Conservation (phyloP, 164 flowering plant genomes). For the Vitis riparia region DNA sequence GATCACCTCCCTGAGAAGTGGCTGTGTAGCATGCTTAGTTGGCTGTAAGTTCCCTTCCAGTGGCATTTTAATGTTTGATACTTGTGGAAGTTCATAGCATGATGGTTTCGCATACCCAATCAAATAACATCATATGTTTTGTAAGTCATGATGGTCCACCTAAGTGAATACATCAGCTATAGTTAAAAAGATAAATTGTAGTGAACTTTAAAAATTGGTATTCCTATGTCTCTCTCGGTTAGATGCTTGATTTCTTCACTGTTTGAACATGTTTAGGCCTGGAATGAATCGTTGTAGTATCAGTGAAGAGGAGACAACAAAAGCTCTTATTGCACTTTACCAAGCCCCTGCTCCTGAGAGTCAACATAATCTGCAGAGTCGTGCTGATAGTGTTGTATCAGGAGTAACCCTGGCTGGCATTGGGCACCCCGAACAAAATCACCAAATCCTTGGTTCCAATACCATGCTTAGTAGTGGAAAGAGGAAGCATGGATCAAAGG, state of each 20-base stretch:
- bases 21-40: slow-evolving; percentile 84
- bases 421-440: slow-evolving; percentile 29
- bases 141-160: neutral
- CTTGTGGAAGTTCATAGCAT: neutral
- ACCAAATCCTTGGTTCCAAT: slow-evolving; percentile 20
- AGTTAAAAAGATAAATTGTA: neutral
- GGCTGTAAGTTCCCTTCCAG: slow-evolving; percentile 79
- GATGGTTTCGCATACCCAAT: neutral
- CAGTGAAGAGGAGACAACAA: slow-evolving; percentile 79
- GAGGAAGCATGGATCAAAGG: slow-evolving; percentile 50
- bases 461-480: slow-evolving; percentile 30
- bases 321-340: slow-evolving; percentile 52
- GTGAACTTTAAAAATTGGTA: neutral
- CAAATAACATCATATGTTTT: neutral
- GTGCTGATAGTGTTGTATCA: slow-evolving; percentile 23
- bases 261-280: slow-evolving; percentile 50
- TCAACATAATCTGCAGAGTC: slow-evolving; percentile 36
- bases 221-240: neutral
- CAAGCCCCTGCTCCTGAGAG: slow-evolving; percentile 38
- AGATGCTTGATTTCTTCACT: neutral
- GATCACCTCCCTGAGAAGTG: slow-evolving; percentile 78
- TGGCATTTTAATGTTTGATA: neutral
- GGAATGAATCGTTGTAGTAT: slow-evolving; percentile 77
- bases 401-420: slow-evolving; percentile 28
- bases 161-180: neutral